Percentiles rank a stretch among this genome's conserved stretches.
Evolutionary conservation across 1,284 basidiomycete species (phyloP).

Genomic region (Apiotrichum laibachii): DNA sequence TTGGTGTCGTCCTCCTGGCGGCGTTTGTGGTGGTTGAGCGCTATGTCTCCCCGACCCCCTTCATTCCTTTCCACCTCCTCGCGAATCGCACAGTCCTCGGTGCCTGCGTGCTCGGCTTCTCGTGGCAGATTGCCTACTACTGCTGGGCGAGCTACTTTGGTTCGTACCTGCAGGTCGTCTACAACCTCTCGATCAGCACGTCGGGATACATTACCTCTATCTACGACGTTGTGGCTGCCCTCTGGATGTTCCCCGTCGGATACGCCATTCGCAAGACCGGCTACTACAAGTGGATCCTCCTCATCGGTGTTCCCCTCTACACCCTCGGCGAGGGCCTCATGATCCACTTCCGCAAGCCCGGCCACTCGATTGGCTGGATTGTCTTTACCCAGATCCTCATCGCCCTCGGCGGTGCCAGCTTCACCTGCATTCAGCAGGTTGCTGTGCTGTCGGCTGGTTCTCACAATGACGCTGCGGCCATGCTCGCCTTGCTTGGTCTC

Average conservation of each 20-base stretch:
- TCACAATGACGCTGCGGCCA: conserved; percentile 51
- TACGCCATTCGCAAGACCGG: conserved; percentile 45
- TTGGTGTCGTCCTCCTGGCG: conserved; percentile 46
- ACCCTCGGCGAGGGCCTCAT: conserved; percentile 50
- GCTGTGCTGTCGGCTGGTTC: conserved; percentile 46
- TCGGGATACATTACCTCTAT: conserved; percentile 49
- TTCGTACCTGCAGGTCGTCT: conserved; percentile 48
- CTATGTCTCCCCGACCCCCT: conserved; percentile 42
- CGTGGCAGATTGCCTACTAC: conserved; percentile 48
- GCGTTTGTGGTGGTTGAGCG: conserved; percentile 46
- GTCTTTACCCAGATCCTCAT: conserved; percentile 50
- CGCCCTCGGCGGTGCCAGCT: conserved; percentile 49
- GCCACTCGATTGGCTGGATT: conserved; percentile 26
- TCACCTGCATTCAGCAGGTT: conserved; percentile 50
- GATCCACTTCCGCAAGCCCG: conserved; percentile 48
- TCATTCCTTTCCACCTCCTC: conserved; percentile 48
- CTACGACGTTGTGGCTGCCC: conserved; percentile 48
- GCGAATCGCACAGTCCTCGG: conserved; percentile 46
- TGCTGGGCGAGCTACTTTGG: conserved; percentile 43
- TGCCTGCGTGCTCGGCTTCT: conserved; percentile 43
- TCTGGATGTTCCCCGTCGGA: conserved; percentile 45
- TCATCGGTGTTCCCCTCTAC: conserved; percentile 43
- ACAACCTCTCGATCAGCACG: conserved; percentile 41
- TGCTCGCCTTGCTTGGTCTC: conserved; percentile 48
- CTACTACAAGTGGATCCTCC: conserved; percentile 46